Conservation (phyloP, 345 rosid species). For the Eucalyptus grandis region DNA sequence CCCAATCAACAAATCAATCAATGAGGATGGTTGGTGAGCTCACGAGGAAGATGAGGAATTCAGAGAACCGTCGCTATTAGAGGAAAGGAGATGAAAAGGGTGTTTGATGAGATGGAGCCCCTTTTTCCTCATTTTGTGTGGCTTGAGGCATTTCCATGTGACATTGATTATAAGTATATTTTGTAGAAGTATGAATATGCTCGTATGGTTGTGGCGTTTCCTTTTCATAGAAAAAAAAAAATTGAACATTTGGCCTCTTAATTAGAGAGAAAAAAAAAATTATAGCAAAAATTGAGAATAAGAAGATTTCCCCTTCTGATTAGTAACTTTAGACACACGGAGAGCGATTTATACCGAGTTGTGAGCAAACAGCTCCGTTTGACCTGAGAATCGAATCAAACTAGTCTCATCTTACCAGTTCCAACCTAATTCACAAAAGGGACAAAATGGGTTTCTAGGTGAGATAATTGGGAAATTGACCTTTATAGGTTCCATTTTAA, state of each 20-base stretch:
- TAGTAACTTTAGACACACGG: background rate
- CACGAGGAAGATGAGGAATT: background rate
- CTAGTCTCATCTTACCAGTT: background rate
- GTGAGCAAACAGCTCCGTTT: background rate
- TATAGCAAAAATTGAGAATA: background rate
- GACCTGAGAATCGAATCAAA: background rate
- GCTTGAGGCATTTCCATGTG: background rate
- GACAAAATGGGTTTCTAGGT: background rate
- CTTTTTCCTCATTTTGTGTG: background rate
- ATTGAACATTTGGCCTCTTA: background rate
- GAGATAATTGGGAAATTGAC: background rate
- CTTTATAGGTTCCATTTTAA: background rate
- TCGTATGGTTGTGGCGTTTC: background rate
- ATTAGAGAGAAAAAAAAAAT: background rate
- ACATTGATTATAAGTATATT: background rate
- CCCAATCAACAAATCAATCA: background rate
- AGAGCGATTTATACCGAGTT: fast-evolving
- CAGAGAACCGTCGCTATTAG: background rate
- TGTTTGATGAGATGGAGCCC: background rate
- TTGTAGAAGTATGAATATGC: background rate
- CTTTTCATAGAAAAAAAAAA: background rate
- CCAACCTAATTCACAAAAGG: background rate
- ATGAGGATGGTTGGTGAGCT: background rate
- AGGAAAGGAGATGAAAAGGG: background rate
- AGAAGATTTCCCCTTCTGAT: background rate